These are phyloP conservation scores for Starmerella apicola DNA, from an alignment of 805 yeast genomes.

Conservation along the genomic window DNA sequence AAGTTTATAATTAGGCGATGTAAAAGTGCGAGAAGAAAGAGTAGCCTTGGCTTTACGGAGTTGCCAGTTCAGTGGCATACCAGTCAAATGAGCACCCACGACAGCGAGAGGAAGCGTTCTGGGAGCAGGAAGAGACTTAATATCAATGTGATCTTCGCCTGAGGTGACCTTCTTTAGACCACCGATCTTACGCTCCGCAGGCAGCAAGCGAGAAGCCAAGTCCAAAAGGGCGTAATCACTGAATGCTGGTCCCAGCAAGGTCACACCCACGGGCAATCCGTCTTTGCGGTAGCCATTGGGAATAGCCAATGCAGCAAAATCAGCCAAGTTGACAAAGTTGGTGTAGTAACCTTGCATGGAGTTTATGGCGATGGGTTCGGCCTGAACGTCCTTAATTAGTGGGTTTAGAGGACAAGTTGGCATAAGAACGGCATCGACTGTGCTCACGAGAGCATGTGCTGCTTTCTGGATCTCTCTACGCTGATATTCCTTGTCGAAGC, in stretches of 20 bases:
- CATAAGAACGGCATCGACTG: conserved; percentile 65
- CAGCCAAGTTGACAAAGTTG: conserved; percentile 89
- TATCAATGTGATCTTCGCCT: conserved; percentile 18
- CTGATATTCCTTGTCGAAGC: conserved; percentile 75
- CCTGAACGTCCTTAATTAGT: conserved; percentile 53
- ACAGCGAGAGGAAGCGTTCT: conserved; percentile 64
- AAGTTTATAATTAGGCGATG: conserved; percentile 58
- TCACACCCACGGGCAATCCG: conserved; percentile 83
- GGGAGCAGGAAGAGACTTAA: conserved; percentile 14
- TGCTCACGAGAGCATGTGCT: conserved; percentile 39
- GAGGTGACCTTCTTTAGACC: conserved; percentile 28
- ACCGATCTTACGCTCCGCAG: conserved; percentile 46
- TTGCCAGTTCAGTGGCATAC: conserved; percentile 90
- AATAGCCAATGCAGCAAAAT: conserved; percentile 77
- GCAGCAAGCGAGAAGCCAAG: conserved; percentile 59
- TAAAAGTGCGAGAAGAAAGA: conserved; percentile 50
- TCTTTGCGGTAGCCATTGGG: conserved; percentile 84
- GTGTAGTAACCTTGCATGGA: conserved; percentile 97
- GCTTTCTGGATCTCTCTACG: conserved; percentile 67
- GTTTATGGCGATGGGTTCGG: conserved; percentile 72
- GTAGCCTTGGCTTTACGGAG: conserved; percentile 70
- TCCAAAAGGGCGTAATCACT: conserved; percentile 83
- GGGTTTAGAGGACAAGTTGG: conserved; percentile 96
- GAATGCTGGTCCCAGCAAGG: conserved; percentile 68
- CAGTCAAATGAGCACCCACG: conserved; percentile 89